A percentile compares a stretch with the other conserved stretches of the same genome.
phyloP scores from a whole-genome alignment of 768 basidiomycete genomes.

The Pleurotus tuoliensis region DNA sequence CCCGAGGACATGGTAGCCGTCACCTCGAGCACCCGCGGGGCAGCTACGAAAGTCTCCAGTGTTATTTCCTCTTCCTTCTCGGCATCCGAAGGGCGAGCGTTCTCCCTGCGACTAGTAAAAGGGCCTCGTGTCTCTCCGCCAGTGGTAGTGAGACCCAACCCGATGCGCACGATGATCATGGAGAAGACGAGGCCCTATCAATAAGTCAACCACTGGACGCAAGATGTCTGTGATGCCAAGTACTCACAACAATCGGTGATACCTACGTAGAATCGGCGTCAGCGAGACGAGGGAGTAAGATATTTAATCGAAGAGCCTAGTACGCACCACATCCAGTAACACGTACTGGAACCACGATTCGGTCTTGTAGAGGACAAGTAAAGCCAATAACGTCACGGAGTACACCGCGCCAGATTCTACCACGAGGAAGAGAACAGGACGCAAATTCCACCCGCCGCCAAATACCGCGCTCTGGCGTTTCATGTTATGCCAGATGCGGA shows the following conservation, averaged over 20 bases:
- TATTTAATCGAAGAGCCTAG: too few relatives aligned
- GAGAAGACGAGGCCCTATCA: constrained; percentile 32
- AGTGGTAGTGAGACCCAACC: constrained; percentile 26
- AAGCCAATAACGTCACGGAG: constrained; percentile 25
- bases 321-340: constrained; percentile 30
- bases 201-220: not conserved
- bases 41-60: not conserved
- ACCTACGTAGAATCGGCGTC: constrained; percentile 8
- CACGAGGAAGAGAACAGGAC: constrained; percentile 29
- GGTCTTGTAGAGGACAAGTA: constrained; percentile 28
- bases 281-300: too few relatives aligned
- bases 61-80: not conserved
- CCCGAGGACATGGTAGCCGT: not conserved
- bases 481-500: constrained; percentile 30
- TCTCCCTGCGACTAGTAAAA: not conserved
- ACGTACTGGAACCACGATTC: constrained; percentile 33
- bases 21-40: not conserved
- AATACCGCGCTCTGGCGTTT: constrained; percentile 19
- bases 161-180: constrained; percentile 36
- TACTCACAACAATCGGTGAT: constrained; percentile 20
- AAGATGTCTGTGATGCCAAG: not conserved
- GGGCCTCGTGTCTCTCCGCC: constrained; percentile 6
- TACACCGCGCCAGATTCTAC: constrained; percentile 36
- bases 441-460: constrained; percentile 17
- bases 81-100: not conserved